These are phyloP conservation scores for Hansenula lynferdii DNA, from an alignment of 1,139 yeast genomes.

Conservation along the genomic window DNA sequence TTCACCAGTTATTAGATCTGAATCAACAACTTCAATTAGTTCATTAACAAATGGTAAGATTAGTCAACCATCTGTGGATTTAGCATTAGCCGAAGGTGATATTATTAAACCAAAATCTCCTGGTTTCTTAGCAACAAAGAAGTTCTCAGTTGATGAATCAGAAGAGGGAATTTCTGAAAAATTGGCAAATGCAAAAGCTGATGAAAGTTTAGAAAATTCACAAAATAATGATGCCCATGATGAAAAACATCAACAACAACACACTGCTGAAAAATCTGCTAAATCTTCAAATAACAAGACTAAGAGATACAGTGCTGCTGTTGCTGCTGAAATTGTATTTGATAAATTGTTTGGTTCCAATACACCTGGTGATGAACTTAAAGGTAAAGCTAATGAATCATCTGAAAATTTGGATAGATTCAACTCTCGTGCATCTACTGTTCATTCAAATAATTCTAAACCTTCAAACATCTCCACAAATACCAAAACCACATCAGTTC, in stretches of 20 bases:
- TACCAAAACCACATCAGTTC: constrained; percentile 13
- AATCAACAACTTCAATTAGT: constrained; percentile 34
- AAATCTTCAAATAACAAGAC: constrained; percentile 3
- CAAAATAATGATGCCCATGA: not conserved
- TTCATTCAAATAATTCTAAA: constrained; percentile 10
- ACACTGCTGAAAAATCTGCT: constrained; percentile 6
- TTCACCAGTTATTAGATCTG: constrained; percentile 41
- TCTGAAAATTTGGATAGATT: not conserved
- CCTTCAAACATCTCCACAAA: constrained; percentile 9
- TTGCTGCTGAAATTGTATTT: constrained; percentile 23
- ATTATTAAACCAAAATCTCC: constrained; percentile 27
- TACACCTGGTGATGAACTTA: not conserved
- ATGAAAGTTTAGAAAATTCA: constrained; percentile 1
- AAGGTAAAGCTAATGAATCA: not conserved
- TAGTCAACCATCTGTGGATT: constrained; percentile 28
- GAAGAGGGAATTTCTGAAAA: constrained; percentile 5
- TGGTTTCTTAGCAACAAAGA: constrained; percentile 5
- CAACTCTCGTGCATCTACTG: constrained; percentile 9
- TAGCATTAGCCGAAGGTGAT: constrained; percentile 29
- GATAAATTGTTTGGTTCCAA: constrained; percentile 20
- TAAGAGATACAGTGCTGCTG: constrained; percentile 22
- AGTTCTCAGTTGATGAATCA: constrained; percentile 2
- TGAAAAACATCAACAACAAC: not conserved
- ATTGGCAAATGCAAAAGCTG: not conserved
- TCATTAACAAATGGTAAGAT: constrained; percentile 19